A percentile compares a stretch with the other conserved stretches of the same genome.
Evolutionary conservation across 306 rosid species (phyloP).

Genomic region (Echinosophora koreensis): DNA sequence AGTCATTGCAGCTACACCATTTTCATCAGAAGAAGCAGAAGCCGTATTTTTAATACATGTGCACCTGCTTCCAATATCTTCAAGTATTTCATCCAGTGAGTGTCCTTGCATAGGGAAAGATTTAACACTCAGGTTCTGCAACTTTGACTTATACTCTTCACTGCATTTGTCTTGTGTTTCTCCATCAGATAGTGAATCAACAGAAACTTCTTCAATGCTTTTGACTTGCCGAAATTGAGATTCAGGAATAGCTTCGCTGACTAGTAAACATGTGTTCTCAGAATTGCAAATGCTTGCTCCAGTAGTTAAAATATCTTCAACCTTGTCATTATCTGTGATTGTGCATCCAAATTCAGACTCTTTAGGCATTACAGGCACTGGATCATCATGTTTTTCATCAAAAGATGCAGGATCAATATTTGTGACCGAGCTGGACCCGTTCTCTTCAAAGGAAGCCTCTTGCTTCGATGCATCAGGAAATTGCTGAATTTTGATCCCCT

Average conservation of each 20-base stretch:
- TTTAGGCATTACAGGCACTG: constrained; percentile 14
- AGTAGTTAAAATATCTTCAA: constrained; percentile 12
- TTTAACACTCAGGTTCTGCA: constrained; percentile 39
- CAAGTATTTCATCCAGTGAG: constrained; percentile 33
- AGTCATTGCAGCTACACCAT: not conserved
- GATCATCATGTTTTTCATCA: constrained; percentile 30
- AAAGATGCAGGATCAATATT: constrained; percentile 33
- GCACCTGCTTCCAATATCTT: constrained; percentile 43
- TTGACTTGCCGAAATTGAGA: constrained; percentile 40
- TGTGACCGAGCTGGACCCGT: constrained; percentile 27
- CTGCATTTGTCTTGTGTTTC: constrained; percentile 30
- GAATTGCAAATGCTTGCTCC: constrained; percentile 4
- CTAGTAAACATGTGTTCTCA: constrained; percentile 38
- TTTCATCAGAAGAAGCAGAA: not conserved
- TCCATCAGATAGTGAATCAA: constrained; percentile 42
- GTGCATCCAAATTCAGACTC: constrained; percentile 41
- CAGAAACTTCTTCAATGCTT: constrained; percentile 31
- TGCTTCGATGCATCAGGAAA: constrained; percentile 1
- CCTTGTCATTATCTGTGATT: constrained; percentile 20
- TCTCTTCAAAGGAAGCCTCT: constrained; percentile 34
- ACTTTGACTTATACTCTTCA: constrained; percentile 27
- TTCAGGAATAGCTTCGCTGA: constrained; percentile 39
- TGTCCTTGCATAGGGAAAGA: constrained; percentile 34
- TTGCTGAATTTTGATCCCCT: constrained; percentile 41
- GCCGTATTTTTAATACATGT: not conserved